Percentiles rank a stretch among this genome's conserved stretches.
Conservation (phyloP, 495 filamentous ascomycete species). For the Thozetella sp. region DNA sequence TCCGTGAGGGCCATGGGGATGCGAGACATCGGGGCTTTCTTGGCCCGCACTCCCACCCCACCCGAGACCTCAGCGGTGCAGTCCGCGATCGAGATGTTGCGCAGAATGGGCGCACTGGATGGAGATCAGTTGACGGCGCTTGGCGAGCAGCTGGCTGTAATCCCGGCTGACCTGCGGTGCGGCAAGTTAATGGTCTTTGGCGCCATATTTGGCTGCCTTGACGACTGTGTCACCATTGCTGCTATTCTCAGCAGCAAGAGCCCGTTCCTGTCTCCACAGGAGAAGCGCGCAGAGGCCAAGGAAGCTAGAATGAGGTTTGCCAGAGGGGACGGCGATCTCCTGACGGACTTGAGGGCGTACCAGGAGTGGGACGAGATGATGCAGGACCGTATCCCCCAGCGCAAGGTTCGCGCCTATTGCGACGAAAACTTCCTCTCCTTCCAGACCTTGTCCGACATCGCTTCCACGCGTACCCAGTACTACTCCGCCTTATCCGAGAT, state of each 20-base stretch:
- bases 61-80: slow-evolving; percentile 84
- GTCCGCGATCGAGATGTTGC: slow-evolving; percentile 75
- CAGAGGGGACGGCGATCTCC: slow-evolving; percentile 77
- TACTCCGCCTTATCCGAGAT: slow-evolving; percentile 83
- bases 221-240: slow-evolving; percentile 86
- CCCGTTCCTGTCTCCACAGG: slow-evolving; percentile 81
- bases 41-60: slow-evolving; percentile 85
- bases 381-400: slow-evolving; percentile 53
- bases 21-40: slow-evolving; percentile 74
- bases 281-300: slow-evolving; percentile 80
- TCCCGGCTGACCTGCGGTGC: slow-evolving; percentile 90
- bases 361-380: slow-evolving; percentile 75
- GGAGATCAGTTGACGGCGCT: slow-evolving; percentile 85
- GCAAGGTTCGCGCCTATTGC: slow-evolving; percentile 77
- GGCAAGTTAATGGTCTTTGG: slow-evolving; percentile 96
- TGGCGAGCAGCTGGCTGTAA: slow-evolving; percentile 88
- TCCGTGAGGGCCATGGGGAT: slow-evolving; percentile 95
- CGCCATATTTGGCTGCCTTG: slow-evolving; percentile 88
- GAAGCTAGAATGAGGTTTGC: slow-evolving; percentile 76
- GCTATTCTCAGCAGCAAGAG: slow-evolving; percentile 82
- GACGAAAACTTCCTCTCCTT: slow-evolving; percentile 84
- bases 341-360: slow-evolving; percentile 84
- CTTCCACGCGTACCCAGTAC: slow-evolving; percentile 83
- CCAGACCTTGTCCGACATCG: slow-evolving; percentile 83
- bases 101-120: slow-evolving; percentile 85